Percentiles rank a stretch among this genome's conserved stretches.
phyloP scores from a whole-genome alignment of 768 basidiomycete genomes.

The Saitozyma podzolica region DNA sequence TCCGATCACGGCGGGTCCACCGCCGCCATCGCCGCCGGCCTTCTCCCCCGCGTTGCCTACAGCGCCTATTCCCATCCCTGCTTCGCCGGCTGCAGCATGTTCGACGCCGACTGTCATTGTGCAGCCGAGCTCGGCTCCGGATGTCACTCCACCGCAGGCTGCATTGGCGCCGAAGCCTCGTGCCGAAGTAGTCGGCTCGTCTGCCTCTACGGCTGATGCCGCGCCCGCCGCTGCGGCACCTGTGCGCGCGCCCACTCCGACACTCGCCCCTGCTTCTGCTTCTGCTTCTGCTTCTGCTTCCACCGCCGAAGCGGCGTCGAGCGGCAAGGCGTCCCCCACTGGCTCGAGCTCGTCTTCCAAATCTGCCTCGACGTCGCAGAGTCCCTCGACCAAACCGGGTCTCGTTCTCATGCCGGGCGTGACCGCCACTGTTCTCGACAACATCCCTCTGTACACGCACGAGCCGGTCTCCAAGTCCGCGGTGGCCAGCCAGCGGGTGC shows the following conservation, averaged over 20 bases:
- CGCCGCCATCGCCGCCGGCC: background rate
- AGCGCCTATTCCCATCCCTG: slow-evolving; percentile 12
- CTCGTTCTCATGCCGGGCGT: slow-evolving; percentile 17
- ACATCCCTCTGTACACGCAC: slow-evolving; percentile 41
- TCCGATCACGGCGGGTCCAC: background rate
- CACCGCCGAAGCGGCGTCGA: background rate
- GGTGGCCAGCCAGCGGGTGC: background rate
- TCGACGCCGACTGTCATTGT: background rate
- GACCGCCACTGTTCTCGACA: slow-evolving; percentile 38
- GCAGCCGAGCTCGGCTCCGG: background rate
- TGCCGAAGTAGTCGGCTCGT: background rate
- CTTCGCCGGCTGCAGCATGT: slow-evolving; percentile 1
- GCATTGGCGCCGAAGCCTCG: background rate
- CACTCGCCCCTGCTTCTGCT: background rate
- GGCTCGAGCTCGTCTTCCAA: background rate
- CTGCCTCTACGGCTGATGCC: slow-evolving; percentile 6
- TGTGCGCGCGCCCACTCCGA: background rate
- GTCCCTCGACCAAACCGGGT: no score
- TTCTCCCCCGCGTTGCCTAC: background rate
- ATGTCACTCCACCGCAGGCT: background rate
- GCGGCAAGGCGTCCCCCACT: background rate
- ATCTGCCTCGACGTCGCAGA: slow-evolving; percentile 10
- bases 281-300: slow-evolving; percentile 6
- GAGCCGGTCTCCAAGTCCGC: slow-evolving; percentile 11
- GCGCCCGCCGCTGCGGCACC: background rate